Percentiles rank a stretch among this genome's conserved stretches.
Evolutionary conservation across 257 asterid species (phyloP).

Genomic region (Solanum pimpinellifolium): DNA sequence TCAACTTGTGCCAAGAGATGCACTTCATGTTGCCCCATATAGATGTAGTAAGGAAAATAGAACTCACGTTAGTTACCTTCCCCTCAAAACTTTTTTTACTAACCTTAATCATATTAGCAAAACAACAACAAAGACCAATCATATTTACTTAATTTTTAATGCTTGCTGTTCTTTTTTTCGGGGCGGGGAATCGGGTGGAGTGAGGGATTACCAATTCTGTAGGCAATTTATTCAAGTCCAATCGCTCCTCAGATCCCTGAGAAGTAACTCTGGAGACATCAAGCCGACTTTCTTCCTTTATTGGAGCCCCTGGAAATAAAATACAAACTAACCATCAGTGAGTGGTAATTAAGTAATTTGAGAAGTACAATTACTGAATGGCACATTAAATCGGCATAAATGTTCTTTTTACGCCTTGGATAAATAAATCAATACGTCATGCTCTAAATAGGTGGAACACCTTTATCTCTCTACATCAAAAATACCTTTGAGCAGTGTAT

Average conservation of each 20-base stretch:
- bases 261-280: slow-evolving; percentile 23
- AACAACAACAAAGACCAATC: background rate
- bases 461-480: background rate
- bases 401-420: background rate
- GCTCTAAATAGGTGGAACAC: background rate
- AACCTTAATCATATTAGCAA: background rate
- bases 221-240: slow-evolving; percentile 7
- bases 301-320: slow-evolving; percentile 1
- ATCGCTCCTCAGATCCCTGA: slow-evolving; percentile 11
- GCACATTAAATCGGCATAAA: background rate
- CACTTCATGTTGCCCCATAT: slow-evolving; percentile 2
- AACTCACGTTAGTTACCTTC: background rate
- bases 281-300: slow-evolving; percentile 10
- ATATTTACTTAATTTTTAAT: background rate
- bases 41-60: background rate
- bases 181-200: background rate
- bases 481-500: background rate
- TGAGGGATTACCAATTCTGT: slow-evolving; percentile 5
- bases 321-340: background rate
- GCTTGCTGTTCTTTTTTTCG: background rate
- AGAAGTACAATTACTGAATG: background rate
- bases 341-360: background rate
- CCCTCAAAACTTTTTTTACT: background rate
- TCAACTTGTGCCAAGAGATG: slow-evolving; percentile 2
- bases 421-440: background rate